Evolutionary conservation across 139 green algal genomes (phyloP).

Genomic region (Ulvella scutata): DNA sequence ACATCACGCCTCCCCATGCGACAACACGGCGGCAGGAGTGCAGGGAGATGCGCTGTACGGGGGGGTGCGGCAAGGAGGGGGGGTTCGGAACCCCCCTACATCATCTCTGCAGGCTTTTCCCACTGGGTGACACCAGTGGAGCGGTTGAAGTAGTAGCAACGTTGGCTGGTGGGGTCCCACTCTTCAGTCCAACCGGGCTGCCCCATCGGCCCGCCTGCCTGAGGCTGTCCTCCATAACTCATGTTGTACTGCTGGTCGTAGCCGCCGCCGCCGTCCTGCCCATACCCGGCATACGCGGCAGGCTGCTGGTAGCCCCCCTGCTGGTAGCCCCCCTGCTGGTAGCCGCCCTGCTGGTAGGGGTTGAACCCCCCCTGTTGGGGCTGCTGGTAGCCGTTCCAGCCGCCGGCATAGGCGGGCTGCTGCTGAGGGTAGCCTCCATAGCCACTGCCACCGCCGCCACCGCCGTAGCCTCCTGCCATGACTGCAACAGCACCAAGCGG

Average conservation of each 20-base stretch:
- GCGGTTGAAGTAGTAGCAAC: slow-evolving; percentile 83
- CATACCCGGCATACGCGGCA: slow-evolving; percentile 9
- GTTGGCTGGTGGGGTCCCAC: not conserved
- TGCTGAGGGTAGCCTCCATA: slow-evolving; percentile 1
- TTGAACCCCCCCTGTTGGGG: not conserved
- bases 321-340: slow-evolving; percentile 13
- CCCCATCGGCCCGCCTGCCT: not conserved
- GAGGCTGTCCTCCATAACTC: not conserved
- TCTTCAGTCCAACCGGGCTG: not conserved
- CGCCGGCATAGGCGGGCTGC: slow-evolving; percentile 8
- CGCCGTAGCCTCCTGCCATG: not conserved
- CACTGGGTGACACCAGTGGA: slow-evolving; percentile 73
- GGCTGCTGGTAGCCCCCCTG: slow-evolving; percentile 7
- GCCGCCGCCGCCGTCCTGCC: slow-evolving; percentile 27
- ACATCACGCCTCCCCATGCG: too few relatives aligned
- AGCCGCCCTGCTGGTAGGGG: slow-evolving; percentile 10
- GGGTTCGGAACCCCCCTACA: slow-evolving; percentile 17
- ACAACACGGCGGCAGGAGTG: too few relatives aligned
- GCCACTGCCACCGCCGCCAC: slow-evolving; percentile 4
- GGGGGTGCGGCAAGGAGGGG: too few relatives aligned
- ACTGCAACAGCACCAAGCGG: not conserved
- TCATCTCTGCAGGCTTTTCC: slow-evolving; percentile 71
- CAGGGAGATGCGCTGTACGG: too few relatives aligned
- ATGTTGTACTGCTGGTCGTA: not conserved
- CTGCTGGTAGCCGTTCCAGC: not conserved